A percentile compares a stretch with the other conserved stretches of the same genome.
phyloP scores from a whole-genome alignment of 2,329 filamentous ascomycete genomes.

The Aurifilum marmelostoma region DNA sequence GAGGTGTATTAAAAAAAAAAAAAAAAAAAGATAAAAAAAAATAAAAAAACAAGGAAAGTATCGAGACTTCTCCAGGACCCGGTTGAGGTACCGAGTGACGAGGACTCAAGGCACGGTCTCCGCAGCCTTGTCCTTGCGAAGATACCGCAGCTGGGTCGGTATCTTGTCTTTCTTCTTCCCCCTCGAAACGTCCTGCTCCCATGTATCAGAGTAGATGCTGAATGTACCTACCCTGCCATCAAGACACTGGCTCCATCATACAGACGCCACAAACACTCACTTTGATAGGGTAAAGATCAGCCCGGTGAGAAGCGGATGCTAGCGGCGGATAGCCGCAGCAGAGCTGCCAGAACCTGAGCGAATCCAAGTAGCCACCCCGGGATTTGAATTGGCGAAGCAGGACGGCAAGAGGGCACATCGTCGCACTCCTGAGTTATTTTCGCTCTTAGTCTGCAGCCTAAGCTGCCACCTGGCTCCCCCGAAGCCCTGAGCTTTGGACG shows the following conservation, averaged over 20 bases:
- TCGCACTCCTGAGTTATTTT: conserved; percentile 28
- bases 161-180: neutral
- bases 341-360: conserved; percentile 40
- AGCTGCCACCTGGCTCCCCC: conserved; percentile 14
- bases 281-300: conserved; percentile 45
- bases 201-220: conserved; percentile 48
- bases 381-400: conserved; percentile 38
- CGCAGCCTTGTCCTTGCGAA: conserved; percentile 24
- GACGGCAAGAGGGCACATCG: conserved; percentile 34
- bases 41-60: conserved; percentile 1
- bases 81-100: conserved; percentile 24
- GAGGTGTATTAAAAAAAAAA: neutral
- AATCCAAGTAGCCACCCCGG: conserved; percentile 38
- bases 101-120: conserved; percentile 15
- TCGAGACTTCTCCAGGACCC: conserved; percentile 21
- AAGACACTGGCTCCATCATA: conserved; percentile 49
- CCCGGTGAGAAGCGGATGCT: conserved; percentile 40
- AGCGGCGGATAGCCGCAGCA: conserved; percentile 47
- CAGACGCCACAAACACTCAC: conserved; percentile 51
- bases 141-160: conserved; percentile 18
- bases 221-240: conserved; percentile 53
- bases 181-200: conserved; percentile 37
- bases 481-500: conserved; percentile 14
- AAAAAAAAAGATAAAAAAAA: neutral
- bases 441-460: conserved; percentile 22